A percentile compares a stretch with the other conserved stretches of the same genome.
These are phyloP conservation scores for Mycena vitilis DNA, from an alignment of 768 basidiomycete species.

Conservation along the genomic window DNA sequence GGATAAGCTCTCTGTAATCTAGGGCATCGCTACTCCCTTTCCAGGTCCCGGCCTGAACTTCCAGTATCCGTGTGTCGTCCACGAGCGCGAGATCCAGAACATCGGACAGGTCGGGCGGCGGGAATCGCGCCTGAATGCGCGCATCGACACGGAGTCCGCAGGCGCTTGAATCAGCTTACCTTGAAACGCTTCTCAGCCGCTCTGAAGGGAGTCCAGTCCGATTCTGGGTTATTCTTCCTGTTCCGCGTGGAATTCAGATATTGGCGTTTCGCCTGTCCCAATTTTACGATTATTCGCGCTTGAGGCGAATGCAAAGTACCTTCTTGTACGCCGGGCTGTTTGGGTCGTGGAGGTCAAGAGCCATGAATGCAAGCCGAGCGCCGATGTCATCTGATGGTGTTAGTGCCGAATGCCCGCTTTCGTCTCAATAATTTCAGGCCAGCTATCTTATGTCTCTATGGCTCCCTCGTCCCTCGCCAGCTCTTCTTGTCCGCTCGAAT, in stretches of 20 bases:
- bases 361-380: conserved; percentile 18
- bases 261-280: conserved; percentile 64
- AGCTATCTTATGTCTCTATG: conserved; percentile 74
- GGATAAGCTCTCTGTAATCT: conserved; percentile 45
- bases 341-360: conserved; percentile 54
- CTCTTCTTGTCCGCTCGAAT: conserved; percentile 56
- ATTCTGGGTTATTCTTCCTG: conserved; percentile 56
- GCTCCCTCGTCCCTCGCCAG: conserved; percentile 68
- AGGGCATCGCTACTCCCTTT: conserved; percentile 55
- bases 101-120: conserved; percentile 76
- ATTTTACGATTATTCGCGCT: neutral
- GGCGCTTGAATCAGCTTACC: conserved; percentile 3
- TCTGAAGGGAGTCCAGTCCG: conserved; percentile 80
- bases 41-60: conserved; percentile 61
- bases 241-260: conserved; percentile 71
- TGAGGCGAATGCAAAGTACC: conserved; percentile 30
- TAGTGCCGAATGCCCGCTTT: neutral
- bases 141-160: neutral
- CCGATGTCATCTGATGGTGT: conserved; percentile 11
- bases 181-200: conserved; percentile 86
- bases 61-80: conserved; percentile 52
- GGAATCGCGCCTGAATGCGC: conserved; percentile 62
- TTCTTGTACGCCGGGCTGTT: conserved; percentile 66
- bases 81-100: conserved; percentile 75
- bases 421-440: conserved; percentile 21